Conservation (phyloP, 1,284 basidiomycete species). For the Phellopilus nigrolimitatus region DNA sequence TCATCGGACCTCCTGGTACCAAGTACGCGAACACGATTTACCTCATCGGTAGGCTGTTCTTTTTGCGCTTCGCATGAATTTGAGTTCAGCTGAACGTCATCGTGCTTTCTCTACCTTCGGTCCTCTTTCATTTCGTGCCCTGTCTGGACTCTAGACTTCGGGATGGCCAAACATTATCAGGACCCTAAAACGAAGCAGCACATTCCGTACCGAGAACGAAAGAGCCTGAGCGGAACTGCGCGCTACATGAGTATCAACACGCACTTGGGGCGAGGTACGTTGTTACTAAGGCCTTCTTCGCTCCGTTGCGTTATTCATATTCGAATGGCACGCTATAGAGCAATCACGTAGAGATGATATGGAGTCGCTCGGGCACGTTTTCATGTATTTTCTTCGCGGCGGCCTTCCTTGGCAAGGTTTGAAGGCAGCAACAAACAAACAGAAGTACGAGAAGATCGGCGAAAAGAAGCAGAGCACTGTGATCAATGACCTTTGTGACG, state of each 20-base stretch:
- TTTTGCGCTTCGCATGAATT: conserved; percentile 4
- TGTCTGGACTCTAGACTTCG: conserved; percentile 68
- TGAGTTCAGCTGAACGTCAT: conserved; percentile 8
- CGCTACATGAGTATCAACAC: conserved; percentile 99
- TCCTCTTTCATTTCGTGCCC: background rate
- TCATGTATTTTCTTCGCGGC: conserved; percentile 96
- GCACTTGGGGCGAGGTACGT: conserved; percentile 85
- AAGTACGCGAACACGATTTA: conserved; percentile 89
- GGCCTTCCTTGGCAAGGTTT: conserved; percentile 95
- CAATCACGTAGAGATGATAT: conserved; percentile 88
- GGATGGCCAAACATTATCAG: conserved; percentile 98
- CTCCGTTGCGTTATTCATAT: conserved; percentile 1
- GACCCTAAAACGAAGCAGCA: conserved; percentile 97
- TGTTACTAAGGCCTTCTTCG: background rate
- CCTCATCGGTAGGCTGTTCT: conserved; percentile 68
- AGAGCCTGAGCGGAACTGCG: conserved; percentile 95
- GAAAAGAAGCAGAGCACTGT: conserved; percentile 96
- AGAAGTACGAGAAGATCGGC: conserved; percentile 97
- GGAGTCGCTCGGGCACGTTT: conserved; percentile 93
- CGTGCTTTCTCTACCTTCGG: background rate
- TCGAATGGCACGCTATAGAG: conserved; percentile 33
- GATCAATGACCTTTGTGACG: conserved; percentile 92
- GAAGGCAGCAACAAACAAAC: conserved; percentile 95
- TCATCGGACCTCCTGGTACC: conserved; percentile 91
- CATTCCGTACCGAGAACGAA: conserved; percentile 98